Evolutionary conservation across 805 yeast genomes (phyloP).

Genomic region (Clavispora fructus): DNA sequence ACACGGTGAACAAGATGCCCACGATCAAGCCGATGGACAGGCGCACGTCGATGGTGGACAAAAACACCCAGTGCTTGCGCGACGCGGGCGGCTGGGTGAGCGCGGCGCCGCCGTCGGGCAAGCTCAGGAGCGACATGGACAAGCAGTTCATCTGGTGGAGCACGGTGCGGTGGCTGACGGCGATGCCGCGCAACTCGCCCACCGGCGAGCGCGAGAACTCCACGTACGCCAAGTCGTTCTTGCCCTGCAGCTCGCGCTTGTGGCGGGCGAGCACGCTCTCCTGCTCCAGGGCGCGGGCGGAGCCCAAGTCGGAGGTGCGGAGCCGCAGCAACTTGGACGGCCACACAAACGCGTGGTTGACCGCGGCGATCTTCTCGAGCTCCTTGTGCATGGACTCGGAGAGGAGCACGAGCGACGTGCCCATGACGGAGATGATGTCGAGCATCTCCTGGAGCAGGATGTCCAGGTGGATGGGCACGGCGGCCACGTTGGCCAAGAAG

Average conservation of each 20-base stretch:
- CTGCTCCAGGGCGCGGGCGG: conserved; percentile 37
- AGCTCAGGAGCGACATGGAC: conserved; percentile 61
- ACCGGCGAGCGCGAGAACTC: conserved; percentile 87
- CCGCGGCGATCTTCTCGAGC: conserved; percentile 55
- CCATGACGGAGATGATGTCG: conserved; percentile 67
- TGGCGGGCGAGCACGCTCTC: conserved; percentile 14
- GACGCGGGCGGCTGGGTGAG: conserved; percentile 38
- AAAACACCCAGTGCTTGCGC: conserved; percentile 48
- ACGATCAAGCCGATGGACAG: conserved; percentile 78
- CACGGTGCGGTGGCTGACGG: conserved; percentile 82
- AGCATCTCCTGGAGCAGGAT: conserved; percentile 64
- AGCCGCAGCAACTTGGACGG: conserved; percentile 70
- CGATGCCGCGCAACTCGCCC: conserved; percentile 91
- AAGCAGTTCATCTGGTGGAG: conserved; percentile 82
- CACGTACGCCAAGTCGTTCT: conserved; percentile 75
- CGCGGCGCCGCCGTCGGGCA: conserved; percentile 54
- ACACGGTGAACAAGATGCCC: conserved; percentile 76
- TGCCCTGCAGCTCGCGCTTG: conserved; percentile 10
- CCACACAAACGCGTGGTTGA: conserved; percentile 52
- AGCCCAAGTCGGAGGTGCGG: conserved; percentile 86
- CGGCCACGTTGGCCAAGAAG: conserved; percentile 87
- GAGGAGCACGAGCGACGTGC: conserved; percentile 70
- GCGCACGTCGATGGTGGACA: conserved; percentile 39
- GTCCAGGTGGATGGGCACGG: conserved; percentile 84
- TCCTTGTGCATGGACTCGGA: conserved; percentile 76